A percentile compares a stretch with the other conserved stretches of the same genome.
Conservation (phyloP, 2,329 filamentous ascomycete genomes). For the Trichoderma brevicompactum region DNA sequence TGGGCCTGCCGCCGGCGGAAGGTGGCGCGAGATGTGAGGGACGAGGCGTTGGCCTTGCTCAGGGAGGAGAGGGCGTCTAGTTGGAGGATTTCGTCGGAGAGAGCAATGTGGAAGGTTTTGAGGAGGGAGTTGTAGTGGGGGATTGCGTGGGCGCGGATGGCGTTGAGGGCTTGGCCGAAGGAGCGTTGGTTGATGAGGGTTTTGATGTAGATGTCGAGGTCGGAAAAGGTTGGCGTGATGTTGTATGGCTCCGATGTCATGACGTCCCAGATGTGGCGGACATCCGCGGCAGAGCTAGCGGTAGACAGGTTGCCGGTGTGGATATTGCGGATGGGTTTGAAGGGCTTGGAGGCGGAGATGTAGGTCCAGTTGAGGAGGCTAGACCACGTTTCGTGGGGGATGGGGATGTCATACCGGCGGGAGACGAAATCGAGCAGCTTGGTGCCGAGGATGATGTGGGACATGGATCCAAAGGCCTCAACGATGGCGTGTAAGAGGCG, state of each 20-base stretch:
- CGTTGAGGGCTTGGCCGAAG: slow-evolving; percentile 41
- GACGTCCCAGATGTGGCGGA: slow-evolving; percentile 59
- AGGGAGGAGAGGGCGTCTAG: slow-evolving; percentile 32
- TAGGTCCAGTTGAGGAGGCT: slow-evolving; percentile 71
- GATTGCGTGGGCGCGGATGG: slow-evolving; percentile 48
- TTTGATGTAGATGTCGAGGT: slow-evolving; percentile 55
- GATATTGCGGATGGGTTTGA: slow-evolving; percentile 43
- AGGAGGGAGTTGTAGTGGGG: slow-evolving; percentile 43
- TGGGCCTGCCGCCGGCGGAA: slow-evolving; percentile 39
- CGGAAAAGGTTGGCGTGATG: slow-evolving; percentile 59
- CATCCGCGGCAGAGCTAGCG: slow-evolving; percentile 47
- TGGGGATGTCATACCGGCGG: slow-evolving; percentile 58
- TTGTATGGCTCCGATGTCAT: slow-evolving; percentile 65
- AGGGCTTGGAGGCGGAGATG: slow-evolving; percentile 53
- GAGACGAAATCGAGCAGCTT: slow-evolving; percentile 67
- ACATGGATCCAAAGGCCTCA: slow-evolving; percentile 69
- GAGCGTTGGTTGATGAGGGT: slow-evolving; percentile 41
- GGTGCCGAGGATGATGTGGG: slow-evolving; percentile 61
- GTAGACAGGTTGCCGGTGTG: slow-evolving; percentile 39
- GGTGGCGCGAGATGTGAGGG: slow-evolving; percentile 29
- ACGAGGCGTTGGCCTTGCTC: slow-evolving; percentile 5
- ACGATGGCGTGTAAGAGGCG: slow-evolving; percentile 68
- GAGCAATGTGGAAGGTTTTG: slow-evolving; percentile 35
- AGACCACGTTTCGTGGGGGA: slow-evolving; percentile 65
- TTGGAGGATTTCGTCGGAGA: slow-evolving; percentile 43